phyloP scores from a whole-genome alignment of 139 green algal genomes.

The Gonium pectorale region DNA sequence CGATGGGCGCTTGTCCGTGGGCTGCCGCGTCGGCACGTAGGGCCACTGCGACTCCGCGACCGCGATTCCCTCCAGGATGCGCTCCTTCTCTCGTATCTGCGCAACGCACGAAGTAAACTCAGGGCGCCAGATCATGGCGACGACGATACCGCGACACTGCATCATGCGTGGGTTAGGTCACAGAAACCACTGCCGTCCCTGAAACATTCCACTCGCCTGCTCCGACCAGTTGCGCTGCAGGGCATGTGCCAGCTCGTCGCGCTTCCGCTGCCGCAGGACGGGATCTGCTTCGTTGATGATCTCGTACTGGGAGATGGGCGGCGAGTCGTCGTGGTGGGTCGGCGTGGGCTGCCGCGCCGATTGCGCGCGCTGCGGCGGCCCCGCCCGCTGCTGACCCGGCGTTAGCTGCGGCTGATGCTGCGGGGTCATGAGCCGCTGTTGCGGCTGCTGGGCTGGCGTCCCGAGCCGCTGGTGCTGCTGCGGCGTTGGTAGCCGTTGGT shows the following conservation, averaged over 20 bases:
- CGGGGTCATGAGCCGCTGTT: neutral
- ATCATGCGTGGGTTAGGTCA: too few relatives aligned
- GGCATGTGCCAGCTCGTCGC: conserved; percentile 41
- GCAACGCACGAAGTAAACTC: neutral
- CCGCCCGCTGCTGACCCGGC: neutral
- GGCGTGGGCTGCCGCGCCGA: neutral
- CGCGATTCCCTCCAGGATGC: conserved; percentile 27
- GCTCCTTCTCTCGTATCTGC: conserved; percentile 53
- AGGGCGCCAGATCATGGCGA: neutral
- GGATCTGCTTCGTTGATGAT: conserved; percentile 42
- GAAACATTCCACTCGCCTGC: conserved; percentile 26
- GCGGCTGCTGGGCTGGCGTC: neutral
- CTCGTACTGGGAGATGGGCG: conserved; percentile 45
- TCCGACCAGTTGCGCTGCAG: conserved; percentile 46
- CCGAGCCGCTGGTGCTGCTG: neutral
- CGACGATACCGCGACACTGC: too few relatives aligned
- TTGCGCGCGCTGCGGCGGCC: neutral
- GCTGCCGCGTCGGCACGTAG: conserved; percentile 28
- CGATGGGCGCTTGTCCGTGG: conserved; percentile 54
- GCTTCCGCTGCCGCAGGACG: conserved; percentile 28
- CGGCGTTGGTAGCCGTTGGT: neutral
- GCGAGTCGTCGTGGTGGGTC: neutral
- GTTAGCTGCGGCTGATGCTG: neutral
- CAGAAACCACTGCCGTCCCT: too few relatives aligned
- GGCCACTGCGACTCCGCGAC: conserved; percentile 48